Evolutionary conservation across 257 asterid genomes (phyloP).

Genomic region (Solanum pimpinellifolium): DNA sequence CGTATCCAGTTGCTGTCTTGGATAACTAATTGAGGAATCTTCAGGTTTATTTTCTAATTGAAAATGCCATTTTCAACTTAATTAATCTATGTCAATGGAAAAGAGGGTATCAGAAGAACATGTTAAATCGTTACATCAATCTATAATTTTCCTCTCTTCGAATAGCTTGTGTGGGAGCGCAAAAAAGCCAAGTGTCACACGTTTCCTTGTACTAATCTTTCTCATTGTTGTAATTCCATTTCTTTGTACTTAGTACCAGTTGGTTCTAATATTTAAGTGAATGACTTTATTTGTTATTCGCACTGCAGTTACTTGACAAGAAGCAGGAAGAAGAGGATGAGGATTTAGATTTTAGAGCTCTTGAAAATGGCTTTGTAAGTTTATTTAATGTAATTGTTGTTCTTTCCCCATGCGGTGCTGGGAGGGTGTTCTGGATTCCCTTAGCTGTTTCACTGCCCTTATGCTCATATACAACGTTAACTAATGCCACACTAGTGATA

Average conservation of each 20-base stretch:
- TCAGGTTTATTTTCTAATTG: neutral
- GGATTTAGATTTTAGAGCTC: constrained; percentile 74
- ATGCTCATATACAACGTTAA: neutral
- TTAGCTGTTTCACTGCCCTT: neutral
- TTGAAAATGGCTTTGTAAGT: constrained; percentile 83
- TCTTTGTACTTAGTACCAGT: neutral
- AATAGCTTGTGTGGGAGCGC: neutral
- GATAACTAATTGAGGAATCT: neutral
- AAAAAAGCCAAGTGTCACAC: neutral
- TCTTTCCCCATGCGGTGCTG: neutral
- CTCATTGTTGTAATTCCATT: neutral
- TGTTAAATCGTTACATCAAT: neutral
- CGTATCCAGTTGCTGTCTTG: neutral
- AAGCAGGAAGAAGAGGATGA: constrained; percentile 61
- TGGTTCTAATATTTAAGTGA: neutral
- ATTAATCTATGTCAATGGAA: neutral
- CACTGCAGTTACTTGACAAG: constrained; percentile 59
- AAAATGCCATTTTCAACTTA: neutral
- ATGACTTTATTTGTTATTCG: neutral
- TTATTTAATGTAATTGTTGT: neutral
- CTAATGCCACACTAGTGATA: neutral
- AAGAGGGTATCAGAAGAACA: neutral
- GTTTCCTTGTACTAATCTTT: neutral
- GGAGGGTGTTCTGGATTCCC: neutral
- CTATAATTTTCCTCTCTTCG: neutral